Evolutionary conservation across 305 asterid species (phyloP), one percentile per base, ranked within the genome.

Genomic region (Solanum chacoense): DNA sequence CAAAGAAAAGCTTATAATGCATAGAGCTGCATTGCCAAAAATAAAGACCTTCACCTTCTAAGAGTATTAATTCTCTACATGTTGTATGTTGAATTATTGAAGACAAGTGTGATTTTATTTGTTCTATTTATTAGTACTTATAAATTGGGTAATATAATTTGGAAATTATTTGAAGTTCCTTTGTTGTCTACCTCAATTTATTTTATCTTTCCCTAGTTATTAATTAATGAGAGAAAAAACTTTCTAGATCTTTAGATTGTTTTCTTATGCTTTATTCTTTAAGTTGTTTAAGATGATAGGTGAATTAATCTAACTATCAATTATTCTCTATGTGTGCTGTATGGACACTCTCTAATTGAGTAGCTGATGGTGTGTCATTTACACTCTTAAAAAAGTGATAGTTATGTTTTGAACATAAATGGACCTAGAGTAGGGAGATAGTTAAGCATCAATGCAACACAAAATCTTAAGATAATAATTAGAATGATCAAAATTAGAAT

Each of bases 1-100:
- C 9, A 87, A 94, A 85, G 94, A 90, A 88, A 93, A 93, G 76
- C 94, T 86, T 88, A 88, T 92, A 74, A 90, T 89, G 94, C 91
- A 89, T 77, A 92, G 95, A 93, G 88, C 94, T 85, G 89, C 92
- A 34, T 32, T 85, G 77, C 88, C 88, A 85, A 63, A 12, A 63
- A 34, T 36, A 85, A 35, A 85, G 77, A 59, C 55, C 11, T 81
- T 81, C 86, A 81, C 86, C 72, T 81, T 81, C 28, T 45, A 26
- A 81, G 71, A 45, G 34, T 78, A 31, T 8, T 79, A 45, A 80
- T 80, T 59, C 40, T 84, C 22, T 6, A 29, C 22, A 29, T 84
- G 2, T 10, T 36, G 9, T 45, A 45, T 45, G 29, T 9, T 80
- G 16, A 40, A 40, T 29, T 81, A 79, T 42, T 81, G 22, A 45